Base-by-base conservation (phyloP, 108 stramenopile genomes). In the Stephanodiscus triporus region DNA sequence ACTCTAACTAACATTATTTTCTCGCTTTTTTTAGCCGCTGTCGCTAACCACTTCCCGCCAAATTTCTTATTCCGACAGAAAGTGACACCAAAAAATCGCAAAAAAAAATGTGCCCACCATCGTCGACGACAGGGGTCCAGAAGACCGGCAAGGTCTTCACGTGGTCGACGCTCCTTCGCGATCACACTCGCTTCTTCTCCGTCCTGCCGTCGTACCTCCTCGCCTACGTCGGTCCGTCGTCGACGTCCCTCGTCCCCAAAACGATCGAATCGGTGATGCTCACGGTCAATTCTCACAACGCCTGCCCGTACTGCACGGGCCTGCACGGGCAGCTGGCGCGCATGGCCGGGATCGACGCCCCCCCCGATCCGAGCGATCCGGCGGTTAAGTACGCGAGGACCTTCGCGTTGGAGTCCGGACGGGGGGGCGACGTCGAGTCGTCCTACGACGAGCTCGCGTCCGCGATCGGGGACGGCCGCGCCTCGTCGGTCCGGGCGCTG, bases 271-370 rank as follows among this genome's bases (percentile, higher is more conserved):
- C 30, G 10, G 73, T 75, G 2, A 68, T 69, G 68, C 45, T 75
- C 2, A 65, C 73, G 20, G 48, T 75, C 38, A 75, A 75, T 29
- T 14, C 68, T 6, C 22, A 60, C 8, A 69, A 58, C 32, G 19
- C 73, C 9, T 75, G 73, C n/a, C 73, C 73, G 2, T 75, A 75
- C 30, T 75, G 73, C 54, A 75, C 73, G 11, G 73, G 68, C 4
- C 57, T 75, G 37, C 73, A 75, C 23, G 68, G 68, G 2, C 67
- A 75, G 36, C 54, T 75, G 68, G 73, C 73, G 4, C 68, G 73
- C 4, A 36, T 69, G 23, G 68, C 68, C 27, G 24, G 32, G 0
- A 47, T 63, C 1, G 27, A 70, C 10, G 7, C 1, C 59, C 60
- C 34, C 0, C 4, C 9, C 11, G 11, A 42, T 42, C 10, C 40